These are phyloP conservation scores for Fusarium compactum DNA, from an alignment of 2,329 filamentous ascomycete species.

Conservation along the genomic window DNA sequence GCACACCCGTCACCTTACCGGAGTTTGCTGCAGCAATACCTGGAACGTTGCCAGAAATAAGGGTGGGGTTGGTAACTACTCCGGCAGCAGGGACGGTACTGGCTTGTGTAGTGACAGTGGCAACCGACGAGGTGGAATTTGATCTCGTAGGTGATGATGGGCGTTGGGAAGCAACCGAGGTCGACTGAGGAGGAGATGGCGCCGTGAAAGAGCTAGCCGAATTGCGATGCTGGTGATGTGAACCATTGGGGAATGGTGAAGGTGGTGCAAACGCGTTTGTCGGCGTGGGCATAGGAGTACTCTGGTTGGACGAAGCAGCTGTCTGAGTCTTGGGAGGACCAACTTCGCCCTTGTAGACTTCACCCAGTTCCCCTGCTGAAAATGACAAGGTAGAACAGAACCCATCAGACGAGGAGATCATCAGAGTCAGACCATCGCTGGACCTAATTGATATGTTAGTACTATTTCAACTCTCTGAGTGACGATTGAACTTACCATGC, in stretches of 20 bases:
- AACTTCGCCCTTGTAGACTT: constrained; percentile 79
- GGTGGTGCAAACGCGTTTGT: constrained; percentile 72
- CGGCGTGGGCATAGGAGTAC: constrained; percentile 78
- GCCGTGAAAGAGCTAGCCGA: constrained; percentile 69
- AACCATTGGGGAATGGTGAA: constrained; percentile 65
- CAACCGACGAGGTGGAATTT: constrained; percentile 85
- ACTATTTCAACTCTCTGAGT: constrained; percentile 26
- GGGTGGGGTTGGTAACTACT: constrained; percentile 80
- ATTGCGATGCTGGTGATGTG: constrained; percentile 67
- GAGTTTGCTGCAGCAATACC: constrained; percentile 81
- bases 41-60: constrained; percentile 82
- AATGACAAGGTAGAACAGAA: constrained; percentile 96
- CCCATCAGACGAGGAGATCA: constrained; percentile 98
- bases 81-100: constrained; percentile 61
- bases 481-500: constrained; percentile 76
- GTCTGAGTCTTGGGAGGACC: constrained; percentile 61
- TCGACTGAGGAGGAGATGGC: constrained; percentile 66
- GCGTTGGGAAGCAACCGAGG: constrained; percentile 71
- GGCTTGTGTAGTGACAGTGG: constrained; percentile 77
- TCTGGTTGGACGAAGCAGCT: constrained; percentile 67
- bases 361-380: constrained; percentile 83
- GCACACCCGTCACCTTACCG: constrained; percentile 70
- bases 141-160: constrained; percentile 85
- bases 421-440: constrained; percentile 67
- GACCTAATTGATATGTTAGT: constrained; percentile 56